Percentiles rank a stretch among this genome's conserved stretches.
These are phyloP conservation scores for Phaeosphaeria sp. DNA, from an alignment of 2,329 filamentous ascomycete species.

Conservation along the genomic window DNA sequence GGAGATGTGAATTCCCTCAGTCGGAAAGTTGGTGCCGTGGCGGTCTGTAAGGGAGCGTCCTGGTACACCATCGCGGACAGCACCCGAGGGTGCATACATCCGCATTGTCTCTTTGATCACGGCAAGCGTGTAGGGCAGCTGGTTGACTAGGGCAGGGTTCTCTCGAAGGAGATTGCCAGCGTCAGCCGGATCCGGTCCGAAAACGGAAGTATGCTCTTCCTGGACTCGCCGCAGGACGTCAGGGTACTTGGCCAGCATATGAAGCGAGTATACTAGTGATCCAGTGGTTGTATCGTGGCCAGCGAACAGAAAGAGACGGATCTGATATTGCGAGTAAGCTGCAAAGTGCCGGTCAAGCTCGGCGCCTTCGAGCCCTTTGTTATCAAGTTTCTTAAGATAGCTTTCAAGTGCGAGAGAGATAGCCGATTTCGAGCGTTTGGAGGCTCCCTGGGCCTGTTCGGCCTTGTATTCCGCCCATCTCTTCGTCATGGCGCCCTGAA, in stretches of 20 bases:
- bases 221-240: slow-evolving; percentile 26
- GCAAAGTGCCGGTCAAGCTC: slow-evolving; percentile 15
- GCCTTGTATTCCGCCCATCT: not conserved
- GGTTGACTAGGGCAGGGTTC: slow-evolving; percentile 31
- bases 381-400: slow-evolving; percentile 5
- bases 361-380: slow-evolving; percentile 1
- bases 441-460: not conserved
- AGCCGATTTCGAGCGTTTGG: slow-evolving; percentile 1
- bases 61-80: slow-evolving; percentile 15
- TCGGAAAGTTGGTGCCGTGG: slow-evolving; percentile 14
- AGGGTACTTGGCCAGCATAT: slow-evolving; percentile 32
- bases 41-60: slow-evolving; percentile 9
- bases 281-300: slow-evolving; percentile 39
- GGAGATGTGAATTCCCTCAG: slow-evolving; percentile 6
- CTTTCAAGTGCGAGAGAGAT: slow-evolving; percentile 11
- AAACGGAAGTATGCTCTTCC: slow-evolving; percentile 34
- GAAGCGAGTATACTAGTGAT: slow-evolving; percentile 30
- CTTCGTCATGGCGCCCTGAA: not conserved
- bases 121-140: slow-evolving; percentile 34
- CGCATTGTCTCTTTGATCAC: slow-evolving; percentile 46
- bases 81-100: slow-evolving; percentile 41
- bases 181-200: slow-evolving; percentile 25
- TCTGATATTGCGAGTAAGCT: slow-evolving; percentile 26
- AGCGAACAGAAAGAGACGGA: slow-evolving; percentile 41
- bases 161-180: not conserved